Evolutionary conservation across 2,329 filamentous ascomycete genomes (phyloP).

Genomic region (Fusarium pseudoanthophilum): DNA sequence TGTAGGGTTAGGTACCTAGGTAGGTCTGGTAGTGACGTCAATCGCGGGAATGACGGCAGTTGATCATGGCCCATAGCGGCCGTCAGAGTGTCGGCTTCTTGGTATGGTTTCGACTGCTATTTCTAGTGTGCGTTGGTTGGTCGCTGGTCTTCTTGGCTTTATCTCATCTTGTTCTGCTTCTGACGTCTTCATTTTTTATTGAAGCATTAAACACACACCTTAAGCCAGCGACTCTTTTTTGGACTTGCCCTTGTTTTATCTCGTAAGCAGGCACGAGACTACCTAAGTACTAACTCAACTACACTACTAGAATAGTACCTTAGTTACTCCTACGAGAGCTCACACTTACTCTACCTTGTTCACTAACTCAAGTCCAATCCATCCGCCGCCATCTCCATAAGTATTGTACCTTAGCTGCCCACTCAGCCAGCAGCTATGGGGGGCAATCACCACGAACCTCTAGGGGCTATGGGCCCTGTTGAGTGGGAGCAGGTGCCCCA

Average conservation of each 20-base stretch:
- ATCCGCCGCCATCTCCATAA: background rate
- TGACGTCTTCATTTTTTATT: slow-evolving; percentile 31
- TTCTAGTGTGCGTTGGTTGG: slow-evolving; percentile 13
- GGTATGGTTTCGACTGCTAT: slow-evolving; percentile 8
- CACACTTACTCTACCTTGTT: background rate
- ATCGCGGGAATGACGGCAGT: slow-evolving; percentile 34
- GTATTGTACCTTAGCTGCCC: background rate
- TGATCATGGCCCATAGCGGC: slow-evolving; percentile 27
- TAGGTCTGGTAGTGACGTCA: slow-evolving; percentile 30
- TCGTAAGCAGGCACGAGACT: background rate
- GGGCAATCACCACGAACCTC: slow-evolving; percentile 64
- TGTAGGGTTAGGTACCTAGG: background rate
- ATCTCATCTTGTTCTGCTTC: slow-evolving; percentile 15
- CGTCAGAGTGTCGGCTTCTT: slow-evolving; percentile 3
- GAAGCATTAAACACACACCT: background rate
- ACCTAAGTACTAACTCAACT: background rate
- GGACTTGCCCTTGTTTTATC: slow-evolving; percentile 17
- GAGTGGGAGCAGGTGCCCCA: slow-evolving; percentile 61
- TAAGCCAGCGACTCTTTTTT: background rate
- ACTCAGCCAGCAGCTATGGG: slow-evolving; percentile 55
- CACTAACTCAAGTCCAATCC: background rate
- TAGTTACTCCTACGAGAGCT: background rate
- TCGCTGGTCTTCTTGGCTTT: slow-evolving; percentile 16
- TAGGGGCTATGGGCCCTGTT: slow-evolving; percentile 66
- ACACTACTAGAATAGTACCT: too few relatives aligned